These are phyloP conservation scores for Elsinoe batatas DNA, from an alignment of 2,329 filamentous ascomycete species.

Conservation along the genomic window DNA sequence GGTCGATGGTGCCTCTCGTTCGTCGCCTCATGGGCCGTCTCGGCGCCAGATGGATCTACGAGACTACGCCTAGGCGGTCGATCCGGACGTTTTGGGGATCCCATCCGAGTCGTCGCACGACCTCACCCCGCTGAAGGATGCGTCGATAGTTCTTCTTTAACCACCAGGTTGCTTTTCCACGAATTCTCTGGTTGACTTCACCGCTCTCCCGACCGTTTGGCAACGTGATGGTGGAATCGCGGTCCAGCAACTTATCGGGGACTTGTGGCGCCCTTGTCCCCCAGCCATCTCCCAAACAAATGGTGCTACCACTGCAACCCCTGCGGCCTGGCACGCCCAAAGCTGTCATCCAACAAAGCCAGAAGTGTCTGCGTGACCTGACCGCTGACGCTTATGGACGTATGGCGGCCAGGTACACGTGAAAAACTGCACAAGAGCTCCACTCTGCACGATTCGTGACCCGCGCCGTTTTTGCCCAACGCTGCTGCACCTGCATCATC, in stretches of 20 bases:
- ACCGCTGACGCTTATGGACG: slow-evolving; percentile 7
- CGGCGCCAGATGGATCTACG: slow-evolving; percentile 9
- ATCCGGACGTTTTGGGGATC: slow-evolving; percentile 5
- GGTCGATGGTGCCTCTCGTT: slow-evolving; percentile 4
- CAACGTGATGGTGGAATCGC: slow-evolving; percentile 9
- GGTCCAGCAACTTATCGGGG: neutral
- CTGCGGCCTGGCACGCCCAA: slow-evolving; percentile 1
- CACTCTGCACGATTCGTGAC: slow-evolving; percentile 9
- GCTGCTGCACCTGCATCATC: too few species aligned
- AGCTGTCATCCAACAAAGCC: neutral
- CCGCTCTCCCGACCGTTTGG: neutral
- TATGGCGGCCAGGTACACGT: slow-evolving; percentile 4
- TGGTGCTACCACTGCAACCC: neutral
- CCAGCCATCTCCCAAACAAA: slow-evolving; percentile 10
- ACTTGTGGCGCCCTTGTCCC: neutral
- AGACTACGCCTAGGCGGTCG: slow-evolving; percentile 1
- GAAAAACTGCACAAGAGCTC: neutral
- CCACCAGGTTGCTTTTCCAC: too few species aligned
- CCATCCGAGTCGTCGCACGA: neutral
- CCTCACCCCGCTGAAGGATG: neutral
- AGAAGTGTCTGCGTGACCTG: slow-evolving; percentile 10
- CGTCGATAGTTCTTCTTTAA: neutral
- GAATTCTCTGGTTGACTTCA: slow-evolving; percentile 1
- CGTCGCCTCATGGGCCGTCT: neutral
- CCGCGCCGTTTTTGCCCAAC: neutral